Conservation (phyloP, 345 rosid genomes). For the Adansonia digitata region DNA sequence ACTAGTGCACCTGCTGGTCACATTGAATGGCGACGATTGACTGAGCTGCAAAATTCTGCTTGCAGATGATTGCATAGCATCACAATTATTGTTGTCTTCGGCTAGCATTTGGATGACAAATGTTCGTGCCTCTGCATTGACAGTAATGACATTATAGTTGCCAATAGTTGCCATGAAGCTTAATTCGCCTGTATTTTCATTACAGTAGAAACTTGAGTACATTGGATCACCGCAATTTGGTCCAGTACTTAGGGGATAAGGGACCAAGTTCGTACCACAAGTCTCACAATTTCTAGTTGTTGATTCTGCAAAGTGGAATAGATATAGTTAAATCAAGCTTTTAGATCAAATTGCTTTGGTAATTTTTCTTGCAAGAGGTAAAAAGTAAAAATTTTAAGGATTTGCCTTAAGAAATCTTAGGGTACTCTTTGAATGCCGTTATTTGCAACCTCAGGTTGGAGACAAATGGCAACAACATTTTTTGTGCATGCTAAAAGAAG, state of each 20-base stretch:
- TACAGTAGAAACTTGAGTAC: conserved; percentile 5
- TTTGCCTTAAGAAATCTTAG: background rate
- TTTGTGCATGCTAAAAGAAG: background rate
- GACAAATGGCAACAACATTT: background rate
- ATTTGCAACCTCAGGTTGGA: background rate
- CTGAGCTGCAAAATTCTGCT: conserved; percentile 2
- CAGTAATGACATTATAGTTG: background rate
- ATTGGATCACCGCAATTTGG: conserved; percentile 8
- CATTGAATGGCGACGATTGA: background rate
- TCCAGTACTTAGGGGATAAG: conserved; percentile 5
- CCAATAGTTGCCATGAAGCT: background rate
- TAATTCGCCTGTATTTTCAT: background rate
- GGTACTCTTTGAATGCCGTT: background rate
- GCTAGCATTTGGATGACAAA: background rate
- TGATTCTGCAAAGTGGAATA: conserved; percentile 4
- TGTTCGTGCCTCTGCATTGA: background rate
- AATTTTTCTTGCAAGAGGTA: background rate
- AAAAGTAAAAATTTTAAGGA: background rate
- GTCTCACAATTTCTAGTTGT: conserved; percentile 4
- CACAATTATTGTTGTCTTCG: background rate
- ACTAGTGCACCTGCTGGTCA: conserved; percentile 9
- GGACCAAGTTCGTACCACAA: conserved; percentile 12
- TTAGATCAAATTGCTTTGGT: background rate
- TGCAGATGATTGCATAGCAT: background rate
- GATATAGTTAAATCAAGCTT: background rate